A percentile compares a stretch with the other conserved stretches of the same genome.
phyloP scores from a whole-genome alignment of 2,329 filamentous ascomycete genomes.

The Pezicula neosporulosa region DNA sequence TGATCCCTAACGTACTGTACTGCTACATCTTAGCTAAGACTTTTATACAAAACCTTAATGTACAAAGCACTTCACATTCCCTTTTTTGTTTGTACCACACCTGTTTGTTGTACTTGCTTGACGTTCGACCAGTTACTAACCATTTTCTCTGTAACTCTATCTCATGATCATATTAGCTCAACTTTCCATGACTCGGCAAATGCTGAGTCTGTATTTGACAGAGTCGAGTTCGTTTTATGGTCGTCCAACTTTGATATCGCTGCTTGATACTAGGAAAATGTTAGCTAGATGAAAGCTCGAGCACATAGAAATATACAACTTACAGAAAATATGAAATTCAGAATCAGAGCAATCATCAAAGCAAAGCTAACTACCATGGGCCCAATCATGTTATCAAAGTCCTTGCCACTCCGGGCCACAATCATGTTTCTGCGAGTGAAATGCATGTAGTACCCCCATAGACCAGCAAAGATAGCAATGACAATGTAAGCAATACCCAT shows the following conservation, averaged over 20 bases:
- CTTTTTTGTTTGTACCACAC: too few species aligned
- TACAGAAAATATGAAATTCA: constrained; percentile 90
- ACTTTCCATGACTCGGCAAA: constrained; percentile 8
- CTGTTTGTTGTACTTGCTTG: too few species aligned
- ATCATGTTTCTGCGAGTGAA: constrained; percentile 76
- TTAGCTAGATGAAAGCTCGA: constrained; percentile 7
- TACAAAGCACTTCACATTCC: too few species aligned
- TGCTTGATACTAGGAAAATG: constrained; percentile 16
- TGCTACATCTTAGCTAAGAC: too few species aligned
- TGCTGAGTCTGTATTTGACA: background rate
- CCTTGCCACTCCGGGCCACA: constrained; percentile 77
- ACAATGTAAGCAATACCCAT: constrained; percentile 81
- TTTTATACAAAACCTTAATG: too few species aligned
- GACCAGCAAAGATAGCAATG: constrained; percentile 78
- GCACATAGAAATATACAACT: background rate
- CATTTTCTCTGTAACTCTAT: background rate
- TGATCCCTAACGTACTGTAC: too few species aligned
- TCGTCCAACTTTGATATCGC: constrained; percentile 14
- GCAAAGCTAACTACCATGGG: constrained; percentile 80
- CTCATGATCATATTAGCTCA: constrained; percentile 9
- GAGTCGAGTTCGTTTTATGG: constrained; percentile 5
- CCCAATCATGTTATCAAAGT: constrained; percentile 87
- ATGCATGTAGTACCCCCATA: constrained; percentile 87
- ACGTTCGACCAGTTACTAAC: background rate
- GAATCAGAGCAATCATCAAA: constrained; percentile 70